Evolutionary conservation across 2,329 filamentous ascomycete genomes (phyloP), one percentile per base, ranked within the genome.

Genomic region (Pseudogymnoascus verrucosus): DNA sequence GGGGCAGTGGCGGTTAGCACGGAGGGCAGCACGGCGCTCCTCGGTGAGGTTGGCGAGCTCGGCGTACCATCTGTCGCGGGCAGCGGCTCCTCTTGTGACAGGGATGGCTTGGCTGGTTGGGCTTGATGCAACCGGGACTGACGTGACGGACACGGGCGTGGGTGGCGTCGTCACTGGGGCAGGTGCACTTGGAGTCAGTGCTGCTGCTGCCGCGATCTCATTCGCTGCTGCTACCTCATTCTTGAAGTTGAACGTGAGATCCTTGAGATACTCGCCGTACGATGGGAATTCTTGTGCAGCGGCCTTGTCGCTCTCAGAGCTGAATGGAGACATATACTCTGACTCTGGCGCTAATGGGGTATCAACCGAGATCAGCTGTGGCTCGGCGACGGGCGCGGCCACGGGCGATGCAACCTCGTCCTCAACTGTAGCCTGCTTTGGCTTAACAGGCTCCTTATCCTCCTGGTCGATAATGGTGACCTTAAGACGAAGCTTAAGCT

Each of bases 401-500:
- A 28, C 28, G 4, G 67, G 64, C n/a, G 37, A 66, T 10, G 69
- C 64, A 26, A 72, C 69, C 42, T 78, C 80, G 64, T 84, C 80
- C 69, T 87, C 81, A 63, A 82, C 76, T 5, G 80, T 79, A 44
- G 81, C 79, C 40, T 66, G 71, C 62, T 74, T 74, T 36, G 71
- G 69, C 14, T 64, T 62, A 42, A 71, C 66, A 0, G 70, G 69
- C 28, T 76, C 23, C 59, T 61, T 61, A 26, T 37, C 34, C 67
- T 72, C 72, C 63, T 77, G 74, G 14, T 74, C 68, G 65, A 72
- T 74, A 36, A 82, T 71, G 14, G 84, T 88, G 39, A 90, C 88
- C 69, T 87, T 90, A 65, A 99, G 84, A 77, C 95, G 93, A 70
- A 99, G 87, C 87, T 98, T 99, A 68, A 93, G 87, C 83, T 99